These are phyloP conservation scores for Jaltomata sinuosa DNA, from an alignment of 257 asterid species.

Conservation along the genomic window DNA sequence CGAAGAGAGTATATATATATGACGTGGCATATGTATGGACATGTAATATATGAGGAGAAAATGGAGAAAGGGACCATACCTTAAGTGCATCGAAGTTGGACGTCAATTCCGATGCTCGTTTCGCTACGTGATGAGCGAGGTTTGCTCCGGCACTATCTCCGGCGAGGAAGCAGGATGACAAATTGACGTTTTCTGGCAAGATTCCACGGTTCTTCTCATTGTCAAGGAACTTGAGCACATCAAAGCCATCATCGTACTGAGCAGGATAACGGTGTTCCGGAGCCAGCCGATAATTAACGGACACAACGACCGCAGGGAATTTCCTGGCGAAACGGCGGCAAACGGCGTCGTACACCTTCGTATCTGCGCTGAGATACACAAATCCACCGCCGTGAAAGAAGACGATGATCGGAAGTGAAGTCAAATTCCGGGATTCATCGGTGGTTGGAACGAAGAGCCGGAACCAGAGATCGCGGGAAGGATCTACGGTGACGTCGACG, in stretches of 20 bases:
- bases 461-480: conserved; percentile 68
- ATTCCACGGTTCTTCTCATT: conserved; percentile 12
- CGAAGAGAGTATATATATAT: not conserved
- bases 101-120: conserved; percentile 24
- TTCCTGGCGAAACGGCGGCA: conserved; percentile 61
- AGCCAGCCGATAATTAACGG: conserved; percentile 63
- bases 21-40: not conserved
- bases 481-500: conserved; percentile 43
- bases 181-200: conserved; percentile 52
- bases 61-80: conserved; percentile 8
- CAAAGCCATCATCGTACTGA: conserved; percentile 67
- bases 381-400: conserved; percentile 92
- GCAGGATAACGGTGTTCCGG: conserved; percentile 70
- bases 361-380: conserved; percentile 43
- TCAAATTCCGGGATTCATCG: not conserved
- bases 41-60: not conserved
- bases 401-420: conserved; percentile 56
- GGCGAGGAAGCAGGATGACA: conserved; percentile 56
- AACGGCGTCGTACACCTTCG: conserved; percentile 44
- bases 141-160: conserved; percentile 89
- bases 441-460: conserved; percentile 45
- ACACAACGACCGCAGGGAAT: conserved; percentile 44
- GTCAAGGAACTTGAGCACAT: conserved; percentile 45
- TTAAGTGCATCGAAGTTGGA: conserved; percentile 30
- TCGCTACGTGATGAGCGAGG: conserved; percentile 60